A percentile compares a stretch with the other conserved stretches of the same genome.
These are phyloP conservation scores for Solanum acaule DNA, from an alignment of 257 asterid genomes.

Conservation along the genomic window DNA sequence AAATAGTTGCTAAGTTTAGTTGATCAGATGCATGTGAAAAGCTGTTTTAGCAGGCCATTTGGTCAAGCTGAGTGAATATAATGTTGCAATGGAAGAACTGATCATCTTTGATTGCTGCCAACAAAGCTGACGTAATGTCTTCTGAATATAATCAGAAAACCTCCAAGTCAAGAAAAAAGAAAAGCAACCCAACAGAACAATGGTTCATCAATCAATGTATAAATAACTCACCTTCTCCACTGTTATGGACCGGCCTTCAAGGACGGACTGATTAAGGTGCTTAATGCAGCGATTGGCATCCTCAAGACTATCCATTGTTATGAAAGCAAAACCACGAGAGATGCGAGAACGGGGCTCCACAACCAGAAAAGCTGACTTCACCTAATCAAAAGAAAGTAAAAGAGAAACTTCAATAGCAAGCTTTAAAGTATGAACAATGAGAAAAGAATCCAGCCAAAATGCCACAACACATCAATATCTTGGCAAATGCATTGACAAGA, in stretches of 20 bases:
- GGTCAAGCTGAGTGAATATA: constrained; percentile 43
- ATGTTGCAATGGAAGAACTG: constrained; percentile 94
- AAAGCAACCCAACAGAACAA: constrained; percentile 27
- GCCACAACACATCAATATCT: not conserved
- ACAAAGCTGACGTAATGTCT: constrained; percentile 87
- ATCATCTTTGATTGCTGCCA: constrained; percentile 98
- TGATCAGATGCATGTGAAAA: constrained; percentile 90
- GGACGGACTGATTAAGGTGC: constrained; percentile 87
- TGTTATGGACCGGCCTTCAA: constrained; percentile 78
- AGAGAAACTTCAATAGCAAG: not conserved
- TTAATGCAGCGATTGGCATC: constrained; percentile 89
- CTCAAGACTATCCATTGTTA: constrained; percentile 73
- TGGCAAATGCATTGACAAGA: not conserved
- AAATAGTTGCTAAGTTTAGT: constrained; percentile 82
- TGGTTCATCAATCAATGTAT: constrained; percentile 19
- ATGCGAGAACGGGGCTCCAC: constrained; percentile 89
- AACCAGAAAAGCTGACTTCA: constrained; percentile 27
- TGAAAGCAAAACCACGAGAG: constrained; percentile 94
- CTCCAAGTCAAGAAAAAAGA: constrained; percentile 71
- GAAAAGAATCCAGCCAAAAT: not conserved
- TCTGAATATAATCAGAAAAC: constrained; percentile 97
- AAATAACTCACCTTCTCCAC: constrained; percentile 41
- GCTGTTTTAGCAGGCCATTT: constrained; percentile 88
- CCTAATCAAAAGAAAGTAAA: not conserved
- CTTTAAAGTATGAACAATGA: not conserved